These are phyloP conservation scores for Hygrocybe coccinea DNA, from an alignment of 768 basidiomycete genomes.

Conservation along the genomic window DNA sequence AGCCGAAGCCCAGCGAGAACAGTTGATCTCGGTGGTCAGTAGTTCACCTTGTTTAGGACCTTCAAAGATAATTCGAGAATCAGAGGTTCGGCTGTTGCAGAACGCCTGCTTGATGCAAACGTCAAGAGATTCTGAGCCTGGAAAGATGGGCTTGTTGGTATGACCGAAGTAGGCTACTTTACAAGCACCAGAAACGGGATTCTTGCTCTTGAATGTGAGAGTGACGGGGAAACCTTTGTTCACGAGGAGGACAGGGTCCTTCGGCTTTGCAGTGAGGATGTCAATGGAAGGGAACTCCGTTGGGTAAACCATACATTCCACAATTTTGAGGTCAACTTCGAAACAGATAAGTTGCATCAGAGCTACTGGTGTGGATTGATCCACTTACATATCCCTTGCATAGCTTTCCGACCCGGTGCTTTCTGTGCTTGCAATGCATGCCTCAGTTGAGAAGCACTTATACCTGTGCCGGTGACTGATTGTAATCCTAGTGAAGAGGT, in stretches of 20 bases:
- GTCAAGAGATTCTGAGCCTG: background rate
- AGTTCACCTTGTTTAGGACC: background rate
- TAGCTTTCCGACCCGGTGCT: background rate
- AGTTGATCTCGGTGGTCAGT: background rate
- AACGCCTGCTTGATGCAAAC: slow-evolving; percentile 8
- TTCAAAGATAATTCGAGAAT: background rate
- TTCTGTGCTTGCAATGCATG: background rate
- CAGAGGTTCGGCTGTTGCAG: background rate
- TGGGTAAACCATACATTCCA: background rate
- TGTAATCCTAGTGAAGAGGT: too few species aligned
- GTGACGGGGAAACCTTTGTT: background rate
- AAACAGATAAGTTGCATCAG: background rate
- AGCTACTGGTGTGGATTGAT: too few species aligned
- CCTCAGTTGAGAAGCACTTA: background rate
- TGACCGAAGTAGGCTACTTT: background rate
- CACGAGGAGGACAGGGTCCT: background rate
- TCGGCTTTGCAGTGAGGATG: background rate
- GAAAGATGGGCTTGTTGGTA: background rate
- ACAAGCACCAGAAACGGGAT: background rate
- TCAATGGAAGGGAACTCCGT: background rate
- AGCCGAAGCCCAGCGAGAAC: slow-evolving; percentile 1
- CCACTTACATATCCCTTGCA: background rate
- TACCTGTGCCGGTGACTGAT: too few species aligned
- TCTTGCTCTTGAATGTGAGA: background rate
- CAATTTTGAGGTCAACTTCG: background rate